Percentiles rank a stretch among this genome's conserved stretches.
These are phyloP conservation scores for Earliella scabrosa DNA, from an alignment of 1,284 basidiomycete genomes.

Conservation along the genomic window DNA sequence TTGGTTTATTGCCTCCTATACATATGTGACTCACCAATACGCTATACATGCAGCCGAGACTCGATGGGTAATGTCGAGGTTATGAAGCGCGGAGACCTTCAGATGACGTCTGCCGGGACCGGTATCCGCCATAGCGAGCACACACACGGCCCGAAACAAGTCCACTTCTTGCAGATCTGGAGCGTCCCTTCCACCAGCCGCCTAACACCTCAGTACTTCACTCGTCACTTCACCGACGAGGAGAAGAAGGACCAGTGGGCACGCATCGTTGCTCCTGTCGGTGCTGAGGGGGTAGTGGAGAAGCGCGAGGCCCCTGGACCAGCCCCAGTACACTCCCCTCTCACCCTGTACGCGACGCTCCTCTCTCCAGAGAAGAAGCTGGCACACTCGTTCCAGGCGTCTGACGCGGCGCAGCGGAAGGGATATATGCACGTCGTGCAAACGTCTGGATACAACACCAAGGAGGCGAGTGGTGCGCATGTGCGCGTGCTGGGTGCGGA, in stretches of 20 bases:
- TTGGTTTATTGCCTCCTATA: constrained; percentile 8
- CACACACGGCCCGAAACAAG: constrained; percentile 57
- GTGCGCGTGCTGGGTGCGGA: constrained; percentile 47
- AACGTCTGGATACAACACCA: constrained; percentile 74
- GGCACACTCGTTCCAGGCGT: constrained; percentile 42
- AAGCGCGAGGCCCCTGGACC: constrained; percentile 73
- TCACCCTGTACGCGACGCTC: constrained; percentile 70
- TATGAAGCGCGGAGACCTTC: constrained; percentile 85
- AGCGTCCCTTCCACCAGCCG: constrained; percentile 61
- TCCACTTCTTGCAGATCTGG: constrained; percentile 93
- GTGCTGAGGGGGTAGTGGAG: constrained; percentile 49
- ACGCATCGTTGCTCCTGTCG: constrained; percentile 7
- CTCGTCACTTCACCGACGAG: constrained; percentile 83
- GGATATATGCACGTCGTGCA: constrained; percentile 77
- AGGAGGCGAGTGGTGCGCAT: constrained; percentile 50
- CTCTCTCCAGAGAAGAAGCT: constrained; percentile 60
- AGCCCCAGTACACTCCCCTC: constrained; percentile 70
- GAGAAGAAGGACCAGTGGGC: constrained; percentile 71
- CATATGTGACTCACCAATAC: not conserved
- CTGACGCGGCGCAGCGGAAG: constrained; percentile 1
- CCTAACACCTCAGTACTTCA: constrained; percentile 80
- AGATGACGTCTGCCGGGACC: constrained; percentile 89
- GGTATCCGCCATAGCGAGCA: constrained; percentile 88
- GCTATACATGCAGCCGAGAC: constrained; percentile 61
- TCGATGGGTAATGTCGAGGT: constrained; percentile 90